Evolutionary conservation across 441 rosid species (phyloP).

Genomic region (Mallotus repandus): DNA sequence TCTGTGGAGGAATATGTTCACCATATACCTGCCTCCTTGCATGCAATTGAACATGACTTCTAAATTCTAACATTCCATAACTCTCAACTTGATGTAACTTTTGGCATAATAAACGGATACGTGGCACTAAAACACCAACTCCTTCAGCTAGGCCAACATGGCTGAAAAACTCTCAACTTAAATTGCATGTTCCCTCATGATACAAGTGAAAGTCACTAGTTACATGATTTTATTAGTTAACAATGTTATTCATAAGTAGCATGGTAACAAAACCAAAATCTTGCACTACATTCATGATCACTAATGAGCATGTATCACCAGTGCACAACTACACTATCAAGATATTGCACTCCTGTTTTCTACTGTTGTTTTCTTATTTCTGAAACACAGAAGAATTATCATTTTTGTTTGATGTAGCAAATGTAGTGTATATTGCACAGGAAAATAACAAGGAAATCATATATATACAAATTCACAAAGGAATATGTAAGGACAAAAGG

Average conservation of each 20-base stretch:
- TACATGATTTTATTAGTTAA: not conserved
- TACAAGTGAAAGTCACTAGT: not conserved
- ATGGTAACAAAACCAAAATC: not conserved
- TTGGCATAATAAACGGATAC: not conserved
- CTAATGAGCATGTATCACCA: not conserved
- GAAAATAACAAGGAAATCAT: not conserved
- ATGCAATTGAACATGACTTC: not conserved
- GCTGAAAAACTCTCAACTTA: not conserved
- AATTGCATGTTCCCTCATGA: not conserved
- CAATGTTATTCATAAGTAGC: not conserved
- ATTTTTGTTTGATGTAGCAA: not conserved
- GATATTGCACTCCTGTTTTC: not conserved
- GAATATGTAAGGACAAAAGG: slow-evolving; percentile 17
- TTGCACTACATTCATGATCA: not conserved
- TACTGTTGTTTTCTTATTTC: not conserved
- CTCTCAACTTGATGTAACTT: not conserved
- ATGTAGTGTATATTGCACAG: not conserved
- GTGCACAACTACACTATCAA: not conserved
- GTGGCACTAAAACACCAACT: not conserved
- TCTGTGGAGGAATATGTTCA: not conserved
- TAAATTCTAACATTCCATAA: not conserved
- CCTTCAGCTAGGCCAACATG: not conserved
- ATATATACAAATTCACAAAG: not conserved
- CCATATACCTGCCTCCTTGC: not conserved
- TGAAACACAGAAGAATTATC: not conserved